Evolutionary conservation across 257 asterid species (phyloP).

Genomic region (Salvia rosmarinus): DNA sequence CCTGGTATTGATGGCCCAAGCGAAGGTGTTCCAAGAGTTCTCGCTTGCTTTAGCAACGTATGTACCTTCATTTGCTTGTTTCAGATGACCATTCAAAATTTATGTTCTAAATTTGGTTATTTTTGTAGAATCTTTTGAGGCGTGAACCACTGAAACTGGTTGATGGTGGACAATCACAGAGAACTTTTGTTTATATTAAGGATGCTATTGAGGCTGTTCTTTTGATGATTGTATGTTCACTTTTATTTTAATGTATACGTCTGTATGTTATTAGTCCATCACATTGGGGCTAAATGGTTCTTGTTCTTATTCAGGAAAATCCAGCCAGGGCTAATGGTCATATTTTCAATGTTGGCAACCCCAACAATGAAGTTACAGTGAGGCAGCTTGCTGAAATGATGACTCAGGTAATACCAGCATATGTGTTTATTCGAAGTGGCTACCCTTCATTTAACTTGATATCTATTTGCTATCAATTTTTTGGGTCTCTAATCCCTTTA

Average conservation of each 20-base stretch:
- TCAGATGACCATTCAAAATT: background rate
- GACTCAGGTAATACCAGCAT: slow-evolving; percentile 64
- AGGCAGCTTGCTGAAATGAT: slow-evolving; percentile 98
- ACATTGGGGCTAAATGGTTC: slow-evolving; percentile 30
- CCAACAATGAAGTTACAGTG: slow-evolving; percentile 92
- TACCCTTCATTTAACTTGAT: background rate
- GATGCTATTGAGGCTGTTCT: slow-evolving; percentile 96
- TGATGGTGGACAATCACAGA: slow-evolving; percentile 93
- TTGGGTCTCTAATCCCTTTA: background rate
- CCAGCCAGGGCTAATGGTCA: slow-evolving; percentile 94
- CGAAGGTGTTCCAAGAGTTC: slow-evolving; percentile 96
- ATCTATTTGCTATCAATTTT: background rate
- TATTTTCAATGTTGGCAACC: slow-evolving; percentile 92
- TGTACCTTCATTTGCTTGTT: slow-evolving; percentile 32
- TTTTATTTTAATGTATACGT: background rate
- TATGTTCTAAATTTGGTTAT: slow-evolving; percentile 20
- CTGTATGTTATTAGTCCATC: slow-evolving; percentile 13
- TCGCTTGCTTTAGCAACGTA: slow-evolving; percentile 96
- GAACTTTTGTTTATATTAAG: slow-evolving; percentile 87
- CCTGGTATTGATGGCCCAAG: slow-evolving; percentile 98
- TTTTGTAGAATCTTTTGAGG: slow-evolving; percentile 73
- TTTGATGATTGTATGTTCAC: slow-evolving; percentile 77
- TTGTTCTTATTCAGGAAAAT: slow-evolving; percentile 62
- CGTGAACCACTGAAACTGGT: slow-evolving; percentile 92
- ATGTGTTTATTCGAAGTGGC: background rate